Evolutionary conservation across 1,284 basidiomycete species (phyloP), one percentile per base, ranked within the genome.

Genomic region (Kwoniella shivajii): DNA sequence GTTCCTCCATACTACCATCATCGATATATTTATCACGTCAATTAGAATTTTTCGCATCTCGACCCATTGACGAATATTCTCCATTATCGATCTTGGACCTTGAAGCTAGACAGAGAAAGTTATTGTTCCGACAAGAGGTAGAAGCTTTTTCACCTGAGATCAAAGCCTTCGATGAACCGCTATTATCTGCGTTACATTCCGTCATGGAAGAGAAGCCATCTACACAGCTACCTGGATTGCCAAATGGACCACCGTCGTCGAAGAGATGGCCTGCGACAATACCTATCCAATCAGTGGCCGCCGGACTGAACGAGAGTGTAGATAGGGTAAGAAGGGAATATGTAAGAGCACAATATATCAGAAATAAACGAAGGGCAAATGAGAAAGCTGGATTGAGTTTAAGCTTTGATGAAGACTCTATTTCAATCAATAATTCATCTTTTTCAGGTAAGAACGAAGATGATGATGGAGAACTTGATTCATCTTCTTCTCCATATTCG

Each of bases 21-120:
- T 82, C 88, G 0, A 82, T 94, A 37, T 92, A 92, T 71, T 83
- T 90, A 13, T 85, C 86, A 0, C 88, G 89, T 63, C 89, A 92
- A 61, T 88, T 92, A 73, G 81, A 85, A 9, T 93, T 92, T 79
- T 83, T 85, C 65, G 82, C 84, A 1, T 81, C 91, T 0, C 61
- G 65, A 11, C 83, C 85, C 1, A 87, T 88, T 60, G 89, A 92
- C 69, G 90, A 90, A 62, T 88, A 88, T 63, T 85, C 87, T 0
- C 84, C 89, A 10, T 81, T 91, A 31, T 84, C 88, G 0, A 82
- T 84, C 1, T 82, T 85, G 50, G 84, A 85, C 49, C 78, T 89
- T 49, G 85, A 86, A 57, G 80, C 89, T 10, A 78, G 82, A 0
- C 83, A 84, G 0, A 57, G 72, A 27, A 85, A 84, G 78, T 83